Evolutionary conservation across 2,329 filamentous ascomycete species (phyloP).

Genomic region (Ophiostoma tasmaniense): DNA sequence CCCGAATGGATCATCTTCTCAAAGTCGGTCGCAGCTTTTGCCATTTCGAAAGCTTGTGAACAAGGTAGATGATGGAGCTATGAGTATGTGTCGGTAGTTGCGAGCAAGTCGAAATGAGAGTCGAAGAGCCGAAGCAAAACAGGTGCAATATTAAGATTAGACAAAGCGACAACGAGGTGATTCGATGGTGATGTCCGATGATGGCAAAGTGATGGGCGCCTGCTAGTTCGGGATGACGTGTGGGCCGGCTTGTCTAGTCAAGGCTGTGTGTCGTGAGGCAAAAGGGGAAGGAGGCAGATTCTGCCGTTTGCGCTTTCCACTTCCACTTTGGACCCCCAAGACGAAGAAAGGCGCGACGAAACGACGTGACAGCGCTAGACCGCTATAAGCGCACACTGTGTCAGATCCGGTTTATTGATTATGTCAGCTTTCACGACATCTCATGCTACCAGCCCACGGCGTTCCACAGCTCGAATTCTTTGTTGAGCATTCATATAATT

Average conservation of each 20-base stretch:
- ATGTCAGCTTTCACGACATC: neutral
- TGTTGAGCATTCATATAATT: neutral
- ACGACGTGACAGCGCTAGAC: neutral
- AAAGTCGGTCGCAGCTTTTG: constrained; percentile 36
- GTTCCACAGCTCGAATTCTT: neutral
- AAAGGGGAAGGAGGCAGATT: constrained; percentile 1
- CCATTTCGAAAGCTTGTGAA: constrained; percentile 12
- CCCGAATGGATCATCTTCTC: constrained; percentile 48
- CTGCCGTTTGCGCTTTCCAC: neutral
- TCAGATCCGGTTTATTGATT: neutral
- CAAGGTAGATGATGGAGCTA: neutral
- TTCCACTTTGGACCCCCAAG: neutral
- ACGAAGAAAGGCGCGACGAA: neutral
- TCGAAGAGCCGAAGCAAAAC: neutral
- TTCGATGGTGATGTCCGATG: neutral
- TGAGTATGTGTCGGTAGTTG: neutral
- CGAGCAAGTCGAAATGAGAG: neutral
- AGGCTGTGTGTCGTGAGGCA: neutral
- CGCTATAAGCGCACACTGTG: neutral
- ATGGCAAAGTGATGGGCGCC: neutral
- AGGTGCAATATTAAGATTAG: too few species aligned
- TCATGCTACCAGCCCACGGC: neutral
- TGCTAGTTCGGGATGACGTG: neutral
- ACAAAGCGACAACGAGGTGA: neutral
- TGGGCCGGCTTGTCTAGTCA: neutral